Evolutionary conservation across 306 rosid species (phyloP), one percentile per base, ranked within the genome.

Genomic region (Quercus bicolor): DNA sequence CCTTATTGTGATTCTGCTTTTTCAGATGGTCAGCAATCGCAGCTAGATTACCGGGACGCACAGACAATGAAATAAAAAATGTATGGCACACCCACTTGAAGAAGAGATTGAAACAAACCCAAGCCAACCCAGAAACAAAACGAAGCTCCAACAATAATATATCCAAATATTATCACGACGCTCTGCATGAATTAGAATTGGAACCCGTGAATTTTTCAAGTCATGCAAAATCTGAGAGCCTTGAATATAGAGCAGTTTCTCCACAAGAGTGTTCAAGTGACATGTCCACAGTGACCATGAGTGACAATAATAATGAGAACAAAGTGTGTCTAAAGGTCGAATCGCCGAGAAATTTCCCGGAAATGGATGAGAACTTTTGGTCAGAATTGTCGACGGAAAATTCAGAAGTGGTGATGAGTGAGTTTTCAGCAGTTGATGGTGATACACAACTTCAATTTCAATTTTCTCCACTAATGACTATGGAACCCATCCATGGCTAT

Each of bases 11-110:
- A 28, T 28, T 34, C 19, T 48, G 23, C 56, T 64, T 56, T 37
- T 82, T 61, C 85, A 94, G 98, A 86, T 94, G 98, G 98, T 94
- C 98, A 5, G 85, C 89, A 8, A 94, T 94, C 29, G 97, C 98
- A 20, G 93, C 95, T 0, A 92, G 73, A 66, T 78, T 94, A 77
- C 97, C 97, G 0, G 98, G 98, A 1, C 83, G 98, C 40, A 92
- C 98, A 10, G 98, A 94, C 77, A 94, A 94, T 23, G 97, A 94
- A 60, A 92, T 94, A 8, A 94, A 94, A 79, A 94, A 94, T 69
- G 97, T 94, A 14, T 94, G 98, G 98, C 94, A 94, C 85, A 92
- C 98, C 56, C 97, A 91, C 71, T 79, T 94, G 84, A 94, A 94
- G 82, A 94, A 91, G 85, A 94, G 86, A 80, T 79, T 91, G 54